phyloP scores from a whole-genome alignment of 1,139 yeast species.

The Geotrichum histeridarum region DNA sequence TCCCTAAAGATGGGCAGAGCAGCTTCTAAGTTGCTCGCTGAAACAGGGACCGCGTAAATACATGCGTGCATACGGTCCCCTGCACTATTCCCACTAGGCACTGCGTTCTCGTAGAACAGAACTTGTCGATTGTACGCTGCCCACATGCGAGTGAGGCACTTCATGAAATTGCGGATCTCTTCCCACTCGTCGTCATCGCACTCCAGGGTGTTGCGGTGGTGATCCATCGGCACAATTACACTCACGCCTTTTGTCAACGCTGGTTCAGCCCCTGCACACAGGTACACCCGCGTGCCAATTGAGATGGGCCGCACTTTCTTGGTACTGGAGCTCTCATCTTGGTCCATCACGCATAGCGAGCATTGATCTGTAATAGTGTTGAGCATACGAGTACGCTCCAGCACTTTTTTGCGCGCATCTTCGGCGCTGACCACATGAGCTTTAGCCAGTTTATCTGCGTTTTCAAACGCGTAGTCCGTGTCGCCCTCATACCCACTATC shows the following conservation, averaged over 20 bases:
- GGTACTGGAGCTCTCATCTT: not conserved
- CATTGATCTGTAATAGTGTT: conserved; percentile 39
- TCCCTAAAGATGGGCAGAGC: conserved; percentile 44
- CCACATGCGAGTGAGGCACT: conserved; percentile 40
- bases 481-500: conserved; percentile 38
- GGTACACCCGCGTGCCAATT: conserved; percentile 12
- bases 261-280: conserved; percentile 37
- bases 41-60: conserved; percentile 44
- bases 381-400: conserved; percentile 31
- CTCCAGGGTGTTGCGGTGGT: conserved; percentile 40
- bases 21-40: conserved; percentile 25
- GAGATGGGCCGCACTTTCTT: conserved; percentile 11
- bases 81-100: conserved; percentile 16
- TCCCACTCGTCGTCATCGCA: conserved; percentile 45
- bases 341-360: conserved; percentile 35
- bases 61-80: conserved; percentile 39
- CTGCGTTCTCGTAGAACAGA: conserved; percentile 46
- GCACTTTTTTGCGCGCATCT: conserved; percentile 28
- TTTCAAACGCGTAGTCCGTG: conserved; percentile 44
- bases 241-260: conserved; percentile 37
- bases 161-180: conserved; percentile 46
- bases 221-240: conserved; percentile 44
- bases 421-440: conserved; percentile 1
- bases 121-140: conserved; percentile 36
- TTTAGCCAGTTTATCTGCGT: conserved; percentile 39